A percentile compares a stretch with the other conserved stretches of the same genome.
Conservation (phyloP, 2,329 filamentous ascomycete species). For the Alternaria longipes region DNA sequence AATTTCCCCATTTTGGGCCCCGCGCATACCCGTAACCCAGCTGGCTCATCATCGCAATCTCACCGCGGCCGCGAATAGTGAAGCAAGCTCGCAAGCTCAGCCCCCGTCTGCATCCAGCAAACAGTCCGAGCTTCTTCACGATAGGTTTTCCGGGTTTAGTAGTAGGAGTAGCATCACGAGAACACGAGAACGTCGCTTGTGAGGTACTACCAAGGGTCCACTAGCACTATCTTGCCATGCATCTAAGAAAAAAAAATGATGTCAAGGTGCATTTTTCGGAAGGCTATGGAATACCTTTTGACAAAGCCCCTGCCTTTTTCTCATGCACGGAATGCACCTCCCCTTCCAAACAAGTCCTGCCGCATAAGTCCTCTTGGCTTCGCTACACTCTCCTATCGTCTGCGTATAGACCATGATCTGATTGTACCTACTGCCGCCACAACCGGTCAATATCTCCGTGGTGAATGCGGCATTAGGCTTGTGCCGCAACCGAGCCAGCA, state of each 20-base stretch:
- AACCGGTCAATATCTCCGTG: conserved; percentile 16
- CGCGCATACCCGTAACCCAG: conserved; percentile 21
- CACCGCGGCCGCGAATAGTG: conserved; percentile 21
- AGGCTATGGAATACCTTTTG: not conserved
- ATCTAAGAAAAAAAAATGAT: conserved; percentile 3
- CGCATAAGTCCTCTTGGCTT: conserved; percentile 2
- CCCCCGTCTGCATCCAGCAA: conserved; percentile 14
- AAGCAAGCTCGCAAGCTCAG: conserved; percentile 20
- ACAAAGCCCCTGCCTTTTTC: not conserved
- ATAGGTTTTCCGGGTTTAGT: not conserved
- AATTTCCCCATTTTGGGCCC: conserved; percentile 14
- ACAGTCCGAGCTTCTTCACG: conserved; percentile 12
- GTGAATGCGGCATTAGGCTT: conserved; percentile 13
- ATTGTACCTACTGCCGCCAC: conserved; percentile 8
- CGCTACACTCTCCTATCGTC: conserved; percentile 13
- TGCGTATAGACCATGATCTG: conserved; percentile 3
- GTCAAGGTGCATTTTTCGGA: conserved; percentile 5
- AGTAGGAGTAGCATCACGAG: conserved; percentile 8
- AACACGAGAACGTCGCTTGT: not conserved
- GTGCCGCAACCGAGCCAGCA: conserved; percentile 11
- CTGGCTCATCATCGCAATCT: conserved; percentile 12
- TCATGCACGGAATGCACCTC: conserved; percentile 1
- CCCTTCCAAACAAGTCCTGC: not conserved
- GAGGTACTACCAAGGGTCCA: conserved; percentile 4
- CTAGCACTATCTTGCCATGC: not conserved